Base-by-base conservation (phyloP, 805 yeast genomes). In the Yueomyces sinensis region DNA sequence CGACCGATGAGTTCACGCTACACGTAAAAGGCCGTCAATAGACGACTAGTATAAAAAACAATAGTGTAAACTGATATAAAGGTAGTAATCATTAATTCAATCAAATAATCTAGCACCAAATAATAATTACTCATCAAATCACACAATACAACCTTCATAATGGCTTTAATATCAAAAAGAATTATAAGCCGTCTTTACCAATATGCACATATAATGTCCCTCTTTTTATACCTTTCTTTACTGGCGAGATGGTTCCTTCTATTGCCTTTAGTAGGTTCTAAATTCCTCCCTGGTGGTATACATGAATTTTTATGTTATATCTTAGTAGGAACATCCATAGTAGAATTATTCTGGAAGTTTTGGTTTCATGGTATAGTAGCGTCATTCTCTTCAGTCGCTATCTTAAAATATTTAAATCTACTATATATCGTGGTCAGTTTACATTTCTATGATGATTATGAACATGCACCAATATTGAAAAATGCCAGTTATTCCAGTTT, bases 221-320 rank as follows among this genome's bases (percentile, higher is more conserved):
- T 44, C 11, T 44, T 54, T 31, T 33, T 52, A 19, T 54, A 38
- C 35, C 32, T 41, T 5, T 49, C 58, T 3, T 33, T 61, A 13
- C 39, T 58, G 54, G 34, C 62, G 3, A 53, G 89, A 32, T 63
- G 76, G 41, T 36, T 65, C 13, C 54, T 76, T 1, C 55, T 79
- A 22, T 56, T 72, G 31, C 82, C 82, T 1, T 54, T 79, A 18
- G 82, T 75, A n/a, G 81, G 83, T 0, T 54, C 73, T 23, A 62
- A 61, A 41, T 78, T 75, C 42, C 52, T 78, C 16, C 80, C 84
- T 1, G 83, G 78, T 5, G 86, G 83, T 0, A 72, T 79, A 11
- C 81, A 82, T 31, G 80, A 72, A 42, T 78, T 75, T 54, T 69
- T 74, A 17, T 50, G 52, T 31, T 45, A 43, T 30, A 16, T 47